Evolutionary conservation across 2,329 filamentous ascomycete genomes (phyloP).

Genomic region (Cladosporium colombiae): DNA sequence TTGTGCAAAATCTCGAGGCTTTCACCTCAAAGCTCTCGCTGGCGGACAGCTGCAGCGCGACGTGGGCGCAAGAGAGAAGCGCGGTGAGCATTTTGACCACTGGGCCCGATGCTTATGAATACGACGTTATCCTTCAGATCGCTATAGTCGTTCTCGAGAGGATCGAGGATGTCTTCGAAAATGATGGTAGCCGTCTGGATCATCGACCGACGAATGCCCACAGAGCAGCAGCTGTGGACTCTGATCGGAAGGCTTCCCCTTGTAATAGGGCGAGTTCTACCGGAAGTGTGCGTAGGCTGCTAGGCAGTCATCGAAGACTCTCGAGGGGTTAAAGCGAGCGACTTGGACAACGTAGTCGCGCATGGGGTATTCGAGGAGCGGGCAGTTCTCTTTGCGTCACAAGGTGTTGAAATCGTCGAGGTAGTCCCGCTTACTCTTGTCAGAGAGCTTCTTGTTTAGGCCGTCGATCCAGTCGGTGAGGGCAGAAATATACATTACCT

Average conservation of each 20-base stretch:
- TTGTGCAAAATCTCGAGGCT: constrained; percentile 80
- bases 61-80: constrained; percentile 69
- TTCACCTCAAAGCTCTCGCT: constrained; percentile 86
- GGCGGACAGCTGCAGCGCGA: constrained; percentile 77
- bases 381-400: no score
- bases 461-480: no score
- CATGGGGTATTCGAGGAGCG: no score
- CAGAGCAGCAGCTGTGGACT: constrained; percentile 74
- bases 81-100: constrained; percentile 77
- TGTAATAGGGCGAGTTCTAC: no score
- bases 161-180: constrained; percentile 69
- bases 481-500: no score
- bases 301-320: no score
- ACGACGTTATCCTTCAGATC: constrained; percentile 64
- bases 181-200: constrained; percentile 73
- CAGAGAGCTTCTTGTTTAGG: no score
- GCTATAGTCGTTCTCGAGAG: constrained; percentile 64
- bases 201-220: constrained; percentile 78
- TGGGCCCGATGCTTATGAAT: constrained; percentile 74
- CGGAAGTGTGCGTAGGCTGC: no score
- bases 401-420: no score
- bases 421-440: no score
- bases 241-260: constrained; percentile 40
- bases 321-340: no score
- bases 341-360: no score